phyloP scores from a whole-genome alignment of 495 filamentous ascomycete genomes.

The Letharia lupina region DNA sequence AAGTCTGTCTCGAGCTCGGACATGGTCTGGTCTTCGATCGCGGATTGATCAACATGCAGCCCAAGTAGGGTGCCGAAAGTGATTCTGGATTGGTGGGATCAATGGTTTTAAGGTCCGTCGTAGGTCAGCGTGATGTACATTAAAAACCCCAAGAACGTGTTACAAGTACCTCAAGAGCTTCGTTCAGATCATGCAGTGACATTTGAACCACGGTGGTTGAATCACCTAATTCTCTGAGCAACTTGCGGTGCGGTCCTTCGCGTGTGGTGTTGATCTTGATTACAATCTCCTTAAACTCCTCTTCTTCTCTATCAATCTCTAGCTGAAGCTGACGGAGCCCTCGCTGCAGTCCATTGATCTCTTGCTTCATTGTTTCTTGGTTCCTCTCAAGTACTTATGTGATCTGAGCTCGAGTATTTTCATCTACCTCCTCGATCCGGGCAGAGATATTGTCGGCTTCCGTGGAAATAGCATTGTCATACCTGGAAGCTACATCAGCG shows the following conservation, averaged over 20 bases:
- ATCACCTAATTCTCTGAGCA: not conserved
- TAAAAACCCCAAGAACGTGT: too few species aligned
- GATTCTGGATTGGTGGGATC: not conserved
- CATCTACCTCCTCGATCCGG: not conserved
- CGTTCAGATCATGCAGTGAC: conserved; percentile 2
- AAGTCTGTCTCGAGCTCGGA: not conserved
- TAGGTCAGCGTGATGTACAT: not conserved
- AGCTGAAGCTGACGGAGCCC: not conserved
- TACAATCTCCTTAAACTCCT: not conserved
- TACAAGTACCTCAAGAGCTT: too few species aligned
- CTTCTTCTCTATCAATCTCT: not conserved
- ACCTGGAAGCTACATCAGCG: not conserved
- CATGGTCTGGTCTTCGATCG: not conserved
- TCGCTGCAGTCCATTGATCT: not conserved
- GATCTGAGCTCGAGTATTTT: not conserved
- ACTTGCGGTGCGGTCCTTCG: not conserved
- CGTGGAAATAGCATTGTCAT: not conserved
- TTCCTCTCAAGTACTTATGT: not conserved
- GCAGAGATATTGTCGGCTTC: not conserved
- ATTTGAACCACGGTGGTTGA: not conserved
- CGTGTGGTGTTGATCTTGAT: not conserved
- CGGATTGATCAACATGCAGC: not conserved
- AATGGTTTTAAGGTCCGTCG: not conserved
- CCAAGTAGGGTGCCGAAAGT: not conserved
- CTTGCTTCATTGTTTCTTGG: conserved; percentile 3